Evolutionary conservation across 1,284 basidiomycete genomes (phyloP), one percentile per base, ranked within the genome.

Genomic region (Trametes hirsuta): DNA sequence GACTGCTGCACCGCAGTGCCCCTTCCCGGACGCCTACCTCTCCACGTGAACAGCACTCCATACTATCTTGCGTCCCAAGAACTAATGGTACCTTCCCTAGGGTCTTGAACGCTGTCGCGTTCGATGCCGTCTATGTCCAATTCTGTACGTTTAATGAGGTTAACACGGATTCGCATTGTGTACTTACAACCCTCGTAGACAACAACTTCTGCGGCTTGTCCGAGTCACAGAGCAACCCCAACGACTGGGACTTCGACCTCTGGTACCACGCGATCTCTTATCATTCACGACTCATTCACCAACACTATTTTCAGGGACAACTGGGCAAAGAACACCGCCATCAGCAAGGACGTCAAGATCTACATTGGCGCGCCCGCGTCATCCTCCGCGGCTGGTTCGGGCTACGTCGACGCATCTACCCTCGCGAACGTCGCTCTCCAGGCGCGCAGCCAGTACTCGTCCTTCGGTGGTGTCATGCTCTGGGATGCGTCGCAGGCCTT

Each of bases 391-490:
- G 85, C 81, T 1, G 79, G 77, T 12, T 77, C 74, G 4, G 86
- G 86, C 8, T 87, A 81, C 66, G 82, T 85, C 41, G 75, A 76
- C 57, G 74, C 79, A 5, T 72, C 73, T 12, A 79, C 79, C 4
- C 72, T 88, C 35, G 76, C 74, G 3, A 72, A 66, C 52, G 80
- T 86, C 55, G 76, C 81, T 6, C 66, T 74, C 44, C 65, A 77
- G 55, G 83, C 79, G 2, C 77, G 79, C 44, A 66, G 75, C 14
- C 71, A 79, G 58, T 89, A 80, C 68, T 81, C 84, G 10, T 86
- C 84, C 22, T 89, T 89, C 68, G 87, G 87, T 6, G 87, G 87
- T 35, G 76, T 86, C 22, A 90, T 90, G 87, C 75, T 88, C 49
- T 82, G 86, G 86, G 86, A 88, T 64, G 81, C 79, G 0, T 86